A percentile compares a stretch with the other conserved stretches of the same genome.
Conservation (phyloP, 2,329 filamentous ascomycete species). For the Fusarium succisae region DNA sequence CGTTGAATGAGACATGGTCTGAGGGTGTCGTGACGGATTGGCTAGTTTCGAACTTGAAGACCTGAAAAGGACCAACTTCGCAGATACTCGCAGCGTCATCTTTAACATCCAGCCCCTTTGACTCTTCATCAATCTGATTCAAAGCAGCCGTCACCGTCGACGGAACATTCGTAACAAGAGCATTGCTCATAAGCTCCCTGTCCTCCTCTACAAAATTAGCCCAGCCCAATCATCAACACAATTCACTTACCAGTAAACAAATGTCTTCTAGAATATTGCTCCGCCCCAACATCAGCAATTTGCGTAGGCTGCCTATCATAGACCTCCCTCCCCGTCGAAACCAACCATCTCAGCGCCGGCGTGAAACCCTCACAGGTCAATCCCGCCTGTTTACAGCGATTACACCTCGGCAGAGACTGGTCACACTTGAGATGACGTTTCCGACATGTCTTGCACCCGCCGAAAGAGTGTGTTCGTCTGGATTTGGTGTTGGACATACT, state of each 20-base stretch:
- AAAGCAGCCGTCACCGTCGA: conserved; percentile 31
- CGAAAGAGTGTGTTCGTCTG: conserved; percentile 34
- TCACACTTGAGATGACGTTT: conserved; percentile 39
- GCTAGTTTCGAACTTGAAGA: conserved; percentile 29
- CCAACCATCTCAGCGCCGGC: conserved; percentile 29
- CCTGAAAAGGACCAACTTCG: conserved; percentile 27
- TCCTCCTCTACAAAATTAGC: conserved; percentile 2
- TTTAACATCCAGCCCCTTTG: conserved; percentile 7
- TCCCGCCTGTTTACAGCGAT: conserved; percentile 26
- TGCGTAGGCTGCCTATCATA: conserved; percentile 26
- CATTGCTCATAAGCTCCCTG: conserved; percentile 30
- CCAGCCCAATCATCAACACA: fast-evolving
- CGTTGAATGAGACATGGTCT: conserved; percentile 9
- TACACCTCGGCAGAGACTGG: conserved; percentile 26
- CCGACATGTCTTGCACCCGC: conserved; percentile 36
- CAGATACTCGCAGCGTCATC: neutral
- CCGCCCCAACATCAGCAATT: conserved; percentile 5
- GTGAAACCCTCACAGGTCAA: conserved; percentile 33
- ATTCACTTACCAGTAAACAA: conserved; percentile 23
- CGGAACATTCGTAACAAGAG: conserved; percentile 9
- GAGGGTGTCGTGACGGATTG: conserved; percentile 1
- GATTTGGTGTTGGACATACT: conserved; percentile 25
- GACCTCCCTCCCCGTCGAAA: conserved; percentile 29
- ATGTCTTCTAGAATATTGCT: conserved; percentile 33
- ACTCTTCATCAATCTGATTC: conserved; percentile 30